These are phyloP conservation scores for Massariosphaeria phaeospora DNA, from an alignment of 495 filamentous ascomycete genomes.

Conservation along the genomic window DNA sequence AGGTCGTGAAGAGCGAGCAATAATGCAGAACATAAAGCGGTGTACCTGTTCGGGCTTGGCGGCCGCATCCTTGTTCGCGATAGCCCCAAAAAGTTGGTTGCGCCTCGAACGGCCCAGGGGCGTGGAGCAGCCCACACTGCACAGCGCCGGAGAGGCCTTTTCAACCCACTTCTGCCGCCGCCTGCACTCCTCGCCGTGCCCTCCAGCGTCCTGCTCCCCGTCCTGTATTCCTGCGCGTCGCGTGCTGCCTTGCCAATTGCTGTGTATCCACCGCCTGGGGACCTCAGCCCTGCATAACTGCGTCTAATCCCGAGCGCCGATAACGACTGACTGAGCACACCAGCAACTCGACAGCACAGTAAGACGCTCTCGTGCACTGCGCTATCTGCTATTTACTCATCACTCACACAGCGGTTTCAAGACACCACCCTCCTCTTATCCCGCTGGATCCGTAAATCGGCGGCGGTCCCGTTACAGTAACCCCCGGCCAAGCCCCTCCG, in stretches of 20 bases:
- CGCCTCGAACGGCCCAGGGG: neutral
- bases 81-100: conserved; percentile 20
- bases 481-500: conserved; percentile 4
- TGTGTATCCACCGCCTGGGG: neutral
- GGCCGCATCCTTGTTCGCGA: neutral
- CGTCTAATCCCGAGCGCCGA: too few relatives aligned
- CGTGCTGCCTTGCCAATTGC: neutral
- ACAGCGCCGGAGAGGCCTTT: neutral
- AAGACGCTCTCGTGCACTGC: neutral
- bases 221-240: neutral
- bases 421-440: too few relatives aligned
- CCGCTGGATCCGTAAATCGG: neutral
- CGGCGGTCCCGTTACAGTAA: neutral
- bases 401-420: too few relatives aligned
- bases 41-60: conserved; percentile 2
- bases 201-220: neutral
- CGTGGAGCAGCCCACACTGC: neutral
- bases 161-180: neutral
- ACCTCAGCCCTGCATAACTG: too few relatives aligned
- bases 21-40: too few relatives aligned
- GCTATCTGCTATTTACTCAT: too few relatives aligned
- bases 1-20: neutral
- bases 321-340: too few relatives aligned
- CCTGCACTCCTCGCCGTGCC: neutral
- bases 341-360: neutral